These are phyloP conservation scores for Candida corydali DNA, from an alignment of 805 yeast species.

Conservation along the genomic window DNA sequence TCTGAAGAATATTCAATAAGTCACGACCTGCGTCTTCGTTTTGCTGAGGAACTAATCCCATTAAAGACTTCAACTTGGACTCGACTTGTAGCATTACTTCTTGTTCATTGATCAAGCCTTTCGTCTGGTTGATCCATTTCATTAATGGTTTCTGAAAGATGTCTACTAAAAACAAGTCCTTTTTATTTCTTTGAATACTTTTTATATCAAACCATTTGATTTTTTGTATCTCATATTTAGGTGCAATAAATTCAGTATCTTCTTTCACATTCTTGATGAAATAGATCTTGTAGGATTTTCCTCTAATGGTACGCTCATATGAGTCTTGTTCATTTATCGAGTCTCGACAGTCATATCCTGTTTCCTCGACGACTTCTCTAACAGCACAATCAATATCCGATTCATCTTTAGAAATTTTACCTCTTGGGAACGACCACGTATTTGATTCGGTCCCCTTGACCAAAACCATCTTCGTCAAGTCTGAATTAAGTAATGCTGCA, in stretches of 20 bases:
- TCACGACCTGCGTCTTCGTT: constrained; percentile 55
- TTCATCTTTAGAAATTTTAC: constrained; percentile 93
- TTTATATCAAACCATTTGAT: constrained; percentile 75
- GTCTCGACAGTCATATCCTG: constrained; percentile 78
- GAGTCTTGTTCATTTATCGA: constrained; percentile 66
- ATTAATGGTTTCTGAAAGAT: constrained; percentile 48
- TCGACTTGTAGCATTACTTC: constrained; percentile 64
- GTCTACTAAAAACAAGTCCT: constrained; percentile 42
- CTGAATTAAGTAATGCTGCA: constrained; percentile 76
- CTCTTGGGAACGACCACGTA: constrained; percentile 95
- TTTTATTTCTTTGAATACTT: constrained; percentile 30
- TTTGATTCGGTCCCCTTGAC: constrained; percentile 80
- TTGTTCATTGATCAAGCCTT: constrained; percentile 47
- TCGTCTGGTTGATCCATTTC: constrained; percentile 54
- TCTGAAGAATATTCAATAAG: not conserved
- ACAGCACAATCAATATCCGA: constrained; percentile 83
- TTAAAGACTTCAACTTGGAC: constrained; percentile 54
- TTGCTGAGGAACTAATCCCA: constrained; percentile 46
- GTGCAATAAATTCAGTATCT: constrained; percentile 72
- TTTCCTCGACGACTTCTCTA: constrained; percentile 90
- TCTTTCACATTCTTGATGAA: constrained; percentile 76
- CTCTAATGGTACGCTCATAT: constrained; percentile 74
- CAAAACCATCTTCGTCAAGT: constrained; percentile 64
- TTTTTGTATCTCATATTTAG: constrained; percentile 80
- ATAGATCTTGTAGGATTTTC: constrained; percentile 83